Conservation (phyloP, 2,329 filamentous ascomycete species). For the Pseudocercospora ulei region DNA sequence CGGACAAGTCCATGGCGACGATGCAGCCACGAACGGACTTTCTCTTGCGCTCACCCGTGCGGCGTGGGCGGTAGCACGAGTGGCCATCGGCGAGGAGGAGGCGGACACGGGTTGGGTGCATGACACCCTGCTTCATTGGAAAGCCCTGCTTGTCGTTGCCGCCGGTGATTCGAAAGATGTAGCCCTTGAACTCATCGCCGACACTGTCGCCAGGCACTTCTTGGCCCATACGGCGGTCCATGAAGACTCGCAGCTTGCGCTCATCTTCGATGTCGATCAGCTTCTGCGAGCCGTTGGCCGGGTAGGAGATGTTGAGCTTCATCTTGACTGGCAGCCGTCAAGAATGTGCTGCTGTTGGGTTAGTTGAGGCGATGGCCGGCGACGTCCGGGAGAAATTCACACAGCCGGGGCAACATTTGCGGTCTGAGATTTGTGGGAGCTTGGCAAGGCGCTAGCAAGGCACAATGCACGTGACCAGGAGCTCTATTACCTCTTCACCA, state of each 20-base stretch:
- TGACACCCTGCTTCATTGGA: conserved; percentile 99
- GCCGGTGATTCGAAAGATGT: conserved; percentile 98
- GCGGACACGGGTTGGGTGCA: conserved; percentile 96
- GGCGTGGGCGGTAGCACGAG: conserved; percentile 98
- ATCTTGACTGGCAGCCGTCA: conserved; percentile 39
- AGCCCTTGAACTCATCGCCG: conserved; percentile 99
- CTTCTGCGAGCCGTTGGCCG: conserved; percentile 99
- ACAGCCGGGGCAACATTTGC: conserved; percentile 6
- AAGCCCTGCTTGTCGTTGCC: conserved; percentile 99
- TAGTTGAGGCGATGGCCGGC: conserved; percentile 15
- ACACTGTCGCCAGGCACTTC: conserved; percentile 90
- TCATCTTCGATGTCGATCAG: conserved; percentile 99
- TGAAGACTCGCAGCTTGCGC: conserved; percentile 96
- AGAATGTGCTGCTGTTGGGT: conserved; percentile 18
- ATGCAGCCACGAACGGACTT: conserved; percentile 99
- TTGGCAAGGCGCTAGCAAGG: conserved; percentile 7
- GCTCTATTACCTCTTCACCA: background rate
- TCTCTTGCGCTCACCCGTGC: conserved; percentile 96
- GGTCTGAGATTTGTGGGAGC: conserved; percentile 8
- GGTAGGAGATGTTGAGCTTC: conserved; percentile 77
- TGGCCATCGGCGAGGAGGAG: conserved; percentile 93
- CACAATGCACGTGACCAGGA: background rate
- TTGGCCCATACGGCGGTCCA: conserved; percentile 94
- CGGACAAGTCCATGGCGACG: conserved; percentile 87
- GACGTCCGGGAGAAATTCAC: conserved; percentile 2